Conservation (phyloP, 345 rosid genomes). For the Citropsis articulata region DNA sequence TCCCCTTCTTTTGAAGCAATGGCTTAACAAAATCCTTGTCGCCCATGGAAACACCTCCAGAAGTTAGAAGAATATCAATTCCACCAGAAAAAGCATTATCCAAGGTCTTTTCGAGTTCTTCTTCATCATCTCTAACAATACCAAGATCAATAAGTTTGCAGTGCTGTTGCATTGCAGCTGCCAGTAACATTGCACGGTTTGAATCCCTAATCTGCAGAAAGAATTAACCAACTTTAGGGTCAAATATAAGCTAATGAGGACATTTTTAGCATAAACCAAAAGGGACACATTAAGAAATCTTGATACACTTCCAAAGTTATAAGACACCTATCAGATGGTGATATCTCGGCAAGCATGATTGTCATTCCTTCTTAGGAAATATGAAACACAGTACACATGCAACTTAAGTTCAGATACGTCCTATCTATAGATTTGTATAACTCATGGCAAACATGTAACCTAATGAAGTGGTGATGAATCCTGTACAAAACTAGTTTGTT, state of each 20-base stretch:
- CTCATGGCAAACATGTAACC: background rate
- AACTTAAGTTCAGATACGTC: background rate
- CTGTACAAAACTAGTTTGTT: background rate
- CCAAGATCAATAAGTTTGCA: conserved; percentile 88
- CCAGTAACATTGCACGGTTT: conserved; percentile 84
- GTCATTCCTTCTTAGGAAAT: background rate
- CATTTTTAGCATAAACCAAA: conserved; percentile 9
- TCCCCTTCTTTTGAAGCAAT: conserved; percentile 71
- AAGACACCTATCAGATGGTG: background rate
- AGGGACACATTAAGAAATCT: background rate
- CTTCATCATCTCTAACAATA: conserved; percentile 69
- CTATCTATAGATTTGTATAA: background rate
- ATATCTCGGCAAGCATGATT: background rate
- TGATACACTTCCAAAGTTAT: background rate
- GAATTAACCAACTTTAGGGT: conserved; percentile 18
- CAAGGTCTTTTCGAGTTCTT: conserved; percentile 62
- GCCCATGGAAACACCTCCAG: conserved; percentile 99
- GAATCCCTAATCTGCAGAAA: conserved; percentile 88
- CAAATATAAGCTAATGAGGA: conserved; percentile 1
- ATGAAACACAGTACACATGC: background rate
- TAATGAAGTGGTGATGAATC: background rate
- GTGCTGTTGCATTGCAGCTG: conserved; percentile 73
- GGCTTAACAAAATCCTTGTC: conserved; percentile 94
- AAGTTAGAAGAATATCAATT: conserved; percentile 75
- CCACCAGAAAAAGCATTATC: conserved; percentile 62